Percentiles rank a stretch among this genome's conserved stretches.
These are phyloP conservation scores for Smallanthus sonchifolius DNA, from an alignment of 129 eudicot species.

Conservation along the genomic window DNA sequence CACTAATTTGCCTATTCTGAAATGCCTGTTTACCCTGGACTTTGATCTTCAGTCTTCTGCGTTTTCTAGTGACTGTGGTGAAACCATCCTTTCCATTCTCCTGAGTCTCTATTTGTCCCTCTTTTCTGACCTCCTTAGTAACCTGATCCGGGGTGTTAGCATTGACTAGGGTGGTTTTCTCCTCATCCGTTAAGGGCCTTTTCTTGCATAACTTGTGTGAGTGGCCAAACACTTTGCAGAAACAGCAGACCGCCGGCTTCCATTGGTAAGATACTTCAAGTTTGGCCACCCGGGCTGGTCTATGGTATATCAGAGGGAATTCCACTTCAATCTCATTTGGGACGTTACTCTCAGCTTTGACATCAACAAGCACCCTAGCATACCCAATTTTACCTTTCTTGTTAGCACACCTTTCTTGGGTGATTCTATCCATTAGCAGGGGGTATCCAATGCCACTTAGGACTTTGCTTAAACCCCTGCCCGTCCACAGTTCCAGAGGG, in stretches of 20 bases:
- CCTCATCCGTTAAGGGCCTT: background rate
- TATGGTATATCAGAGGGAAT: background rate
- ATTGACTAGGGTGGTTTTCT: background rate
- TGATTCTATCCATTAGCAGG: background rate
- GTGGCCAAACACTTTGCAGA: background rate
- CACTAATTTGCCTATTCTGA: too few species aligned
- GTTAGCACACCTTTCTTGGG: background rate
- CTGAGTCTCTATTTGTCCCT: too few species aligned
- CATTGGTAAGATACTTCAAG: background rate
- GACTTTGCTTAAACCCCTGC: background rate
- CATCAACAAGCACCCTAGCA: background rate
- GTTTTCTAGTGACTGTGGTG: too few species aligned
- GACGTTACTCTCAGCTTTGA: background rate
- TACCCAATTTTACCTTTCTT: background rate
- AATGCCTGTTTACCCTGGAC: too few species aligned
- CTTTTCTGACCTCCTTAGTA: background rate
- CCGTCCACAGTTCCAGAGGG: background rate
- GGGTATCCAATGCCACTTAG: background rate
- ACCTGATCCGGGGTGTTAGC: too few species aligned
- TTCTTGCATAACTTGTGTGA: background rate
- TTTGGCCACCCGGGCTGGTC: background rate
- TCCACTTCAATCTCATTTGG: background rate
- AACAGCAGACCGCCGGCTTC: background rate
- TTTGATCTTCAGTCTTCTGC: too few species aligned
- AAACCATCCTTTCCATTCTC: too few species aligned